Evolutionary conservation across 495 filamentous ascomycete species (phyloP), one percentile per base, ranked within the genome.

Genomic region (Penicillium atrosanguineum): DNA sequence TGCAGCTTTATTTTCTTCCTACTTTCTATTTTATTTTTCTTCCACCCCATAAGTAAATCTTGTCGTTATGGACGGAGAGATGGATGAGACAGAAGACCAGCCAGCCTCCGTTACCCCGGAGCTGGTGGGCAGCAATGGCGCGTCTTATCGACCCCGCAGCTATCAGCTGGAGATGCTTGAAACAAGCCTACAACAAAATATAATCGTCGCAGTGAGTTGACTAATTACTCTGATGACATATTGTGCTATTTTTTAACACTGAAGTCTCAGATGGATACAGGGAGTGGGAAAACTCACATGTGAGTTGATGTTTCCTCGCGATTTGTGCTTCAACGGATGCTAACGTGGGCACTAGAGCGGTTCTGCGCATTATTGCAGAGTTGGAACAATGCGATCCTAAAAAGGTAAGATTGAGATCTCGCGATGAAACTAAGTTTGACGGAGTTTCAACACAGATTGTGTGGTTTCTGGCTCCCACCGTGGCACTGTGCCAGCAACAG

Each of bases 141-240:
- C 52, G 15, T 46, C 56, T 12, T 72, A 65, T 43, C 63, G 61
- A 36, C 70, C 89, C 3, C 84, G 92, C 19, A 80, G 79, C 5
- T 97, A 97, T 62, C 93, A 97, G 71, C 63, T 83, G 34, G 93
- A 97, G 74, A 97, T 97, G 92, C 78, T 95, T 18, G 83, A 91
- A 55, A 84, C 86, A 59, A 94, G 90, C 63, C 68, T 94, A 61
- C 79, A 79, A 48, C 69, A 79, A 49, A 96, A 96, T 66, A 86
- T 90, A 52, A 93, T 97, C 57, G 87, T 97, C 48, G 85, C 84
- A 14, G 90, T 92, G 75, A 25, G 83, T 72, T 23, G 31, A 21
- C 46, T 50, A 38, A 12, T 21, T 14, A 1, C 6, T 9, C 9
- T 26, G 36, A 37, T 39, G 21, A 47, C 39, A 7, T 7, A 20